Evolutionary conservation across 441 rosid species (phyloP), one percentile per base, ranked within the genome.

Genomic region (Manihot esculenta): DNA sequence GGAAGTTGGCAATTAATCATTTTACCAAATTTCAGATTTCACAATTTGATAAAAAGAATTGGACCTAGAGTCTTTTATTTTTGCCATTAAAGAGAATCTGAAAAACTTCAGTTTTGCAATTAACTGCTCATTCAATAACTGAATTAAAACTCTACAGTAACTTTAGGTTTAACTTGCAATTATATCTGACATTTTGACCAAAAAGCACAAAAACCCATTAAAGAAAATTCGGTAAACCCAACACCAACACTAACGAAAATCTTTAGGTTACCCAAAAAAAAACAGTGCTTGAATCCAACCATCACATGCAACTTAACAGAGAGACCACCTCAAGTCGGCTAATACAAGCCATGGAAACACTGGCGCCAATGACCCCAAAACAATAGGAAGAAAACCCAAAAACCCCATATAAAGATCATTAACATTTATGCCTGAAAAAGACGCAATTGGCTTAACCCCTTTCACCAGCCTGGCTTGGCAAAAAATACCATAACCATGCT

Each of bases 401-500:
- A 20, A 44, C 12, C 58, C 50, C 44, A 60, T 21, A 49, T 42
- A 33, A 69, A 57, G 17, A 47, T 45, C 76, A 50, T 42, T 11
- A 47, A 56, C 27, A 47, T 63, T 58, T 71, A 20, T 10, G n/a
- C 60, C 54, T 55, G 70, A 65, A 69, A 57, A 30, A 63, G 66
- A 71, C 65, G 74, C 76, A 44, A 62, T 51, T 42, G 56, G 73
- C 70, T 64, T 62, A 72, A 70, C 73, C 59, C 71, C 64, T 61
- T 50, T 21, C 51, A 79, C 84, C 85, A 83, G 87, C 80, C 87
- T 80, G 85, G 80, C 84, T 42, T 33, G 11, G 61, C 24, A 48
- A 55, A 57, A 65, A 55, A 17, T 3, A 35, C 64, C 55, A 15
- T 6, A 18, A 17, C 54, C 67, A 72, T 23, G 42, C 63, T 58